Base-by-base conservation (phyloP, 106 monocot species). In the Dendrobium catenatum region DNA sequence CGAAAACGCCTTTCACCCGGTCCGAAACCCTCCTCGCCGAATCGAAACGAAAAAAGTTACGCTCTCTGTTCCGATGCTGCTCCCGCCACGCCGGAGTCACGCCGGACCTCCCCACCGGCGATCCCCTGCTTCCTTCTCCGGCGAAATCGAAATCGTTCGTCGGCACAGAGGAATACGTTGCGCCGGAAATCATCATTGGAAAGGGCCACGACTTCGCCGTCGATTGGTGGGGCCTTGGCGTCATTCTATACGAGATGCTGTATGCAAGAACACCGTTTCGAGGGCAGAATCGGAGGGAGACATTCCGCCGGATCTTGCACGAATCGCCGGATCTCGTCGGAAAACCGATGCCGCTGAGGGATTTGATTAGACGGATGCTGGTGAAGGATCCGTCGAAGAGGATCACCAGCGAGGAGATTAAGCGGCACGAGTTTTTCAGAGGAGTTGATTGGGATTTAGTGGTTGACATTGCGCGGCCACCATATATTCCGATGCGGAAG, bases 81-180 rank as follows among this genome's bases (percentile, higher is more conserved):
- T 85, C 84, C 41, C 42, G 26, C 49, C 49, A 84, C 18, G 59
- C 87, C 18, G 80, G 78, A 13, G 77, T 86, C 1, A 87, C 89
- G 10, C 84, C 90, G 40, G 86, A 86, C 15, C 22, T 20, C 7
- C 18, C 81, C 26, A 80, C 22, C 4, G 48, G 42, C 42, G 1
- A 18, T 40, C 9, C 2, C 26, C 79, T 19, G 47, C 18, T 55
- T 41, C 16, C 24, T 5, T 80, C 83, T 49, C 33, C 88, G 6
- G 82, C 42, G 31, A 96, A 92, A 77, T 96, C 94, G 58, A 96
- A 90, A 56, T 96, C 96, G 68, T 96, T 96, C 85, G 96, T 96
- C 29, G 96, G 96, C 33, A 96, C 96, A 72, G 96, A 96, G 88
- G 94, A 96, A 58, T 96, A 96, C 86, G 90, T 96, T 46, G 92